These are phyloP conservation scores for Escovopsis sp. DNA, from an alignment of 2,329 filamentous ascomycete species.

Conservation along the genomic window DNA sequence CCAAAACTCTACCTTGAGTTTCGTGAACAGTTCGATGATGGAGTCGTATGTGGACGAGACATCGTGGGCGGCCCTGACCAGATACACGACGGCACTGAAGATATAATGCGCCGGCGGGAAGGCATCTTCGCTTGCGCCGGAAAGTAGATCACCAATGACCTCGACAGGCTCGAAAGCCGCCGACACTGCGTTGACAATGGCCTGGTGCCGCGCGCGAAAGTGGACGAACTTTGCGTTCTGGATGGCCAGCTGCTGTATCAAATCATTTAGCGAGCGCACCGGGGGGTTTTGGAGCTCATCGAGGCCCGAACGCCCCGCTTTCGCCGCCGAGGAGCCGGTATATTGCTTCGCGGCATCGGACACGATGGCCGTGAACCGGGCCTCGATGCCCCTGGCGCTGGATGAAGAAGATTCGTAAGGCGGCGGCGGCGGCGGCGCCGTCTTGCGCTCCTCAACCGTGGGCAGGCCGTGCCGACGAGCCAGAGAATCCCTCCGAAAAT, in stretches of 20 bases:
- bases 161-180: constrained; percentile 23
- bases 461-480: neutral
- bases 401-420: too few species aligned
- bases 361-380: constrained; percentile 17
- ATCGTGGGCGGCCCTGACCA: constrained; percentile 29
- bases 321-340: constrained; percentile 14
- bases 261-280: constrained; percentile 18
- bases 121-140: constrained; percentile 21
- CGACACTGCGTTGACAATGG: constrained; percentile 19
- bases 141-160: constrained; percentile 22
- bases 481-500: neutral
- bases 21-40: constrained; percentile 29
- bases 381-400: neutral
- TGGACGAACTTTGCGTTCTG: constrained; percentile 22
- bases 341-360: constrained; percentile 20
- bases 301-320: constrained; percentile 9
- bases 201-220: constrained; percentile 22
- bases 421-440: too few species aligned
- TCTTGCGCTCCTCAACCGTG: too few species aligned
- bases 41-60: constrained; percentile 30
- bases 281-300: constrained; percentile 19
- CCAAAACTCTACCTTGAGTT: constrained; percentile 18
- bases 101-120: constrained; percentile 27
- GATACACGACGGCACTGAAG: constrained; percentile 27
- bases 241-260: constrained; percentile 17